Conservation (phyloP, 2,329 filamentous ascomycete species). For the Colletotrichum orchidophilum region DNA sequence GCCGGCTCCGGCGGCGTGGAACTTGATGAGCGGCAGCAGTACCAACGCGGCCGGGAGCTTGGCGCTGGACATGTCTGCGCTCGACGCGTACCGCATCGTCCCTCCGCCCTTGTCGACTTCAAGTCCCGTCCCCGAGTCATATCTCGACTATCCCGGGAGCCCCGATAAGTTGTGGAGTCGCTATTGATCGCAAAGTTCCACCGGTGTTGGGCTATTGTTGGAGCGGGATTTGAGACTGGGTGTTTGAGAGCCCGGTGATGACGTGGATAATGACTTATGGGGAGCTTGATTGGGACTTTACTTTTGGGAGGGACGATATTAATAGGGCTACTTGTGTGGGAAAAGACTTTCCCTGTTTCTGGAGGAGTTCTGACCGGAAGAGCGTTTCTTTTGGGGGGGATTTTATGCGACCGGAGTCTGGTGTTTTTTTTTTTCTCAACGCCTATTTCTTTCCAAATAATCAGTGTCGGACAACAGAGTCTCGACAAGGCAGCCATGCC, state of each 20-base stretch:
- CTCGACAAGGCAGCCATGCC: slow-evolving; percentile 14
- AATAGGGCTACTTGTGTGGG: neutral
- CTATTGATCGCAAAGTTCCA: slow-evolving; percentile 4
- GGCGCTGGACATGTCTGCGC: slow-evolving; percentile 20
- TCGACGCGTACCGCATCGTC: neutral
- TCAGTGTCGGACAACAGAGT: neutral
- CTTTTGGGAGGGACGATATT: neutral
- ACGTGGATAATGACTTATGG: neutral
- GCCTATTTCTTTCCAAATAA: neutral
- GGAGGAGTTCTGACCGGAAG: neutral
- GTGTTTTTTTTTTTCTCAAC: neutral
- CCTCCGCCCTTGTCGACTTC: slow-evolving; percentile 2
- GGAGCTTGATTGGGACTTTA: neutral
- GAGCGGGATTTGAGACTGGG: neutral
- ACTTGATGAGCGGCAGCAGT: neutral
- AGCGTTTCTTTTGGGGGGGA: neutral
- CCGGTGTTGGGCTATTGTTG: neutral
- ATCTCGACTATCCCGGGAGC: slow-evolving; percentile 23
- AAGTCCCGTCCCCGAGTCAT: slow-evolving; percentile 19
- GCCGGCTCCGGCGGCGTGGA: neutral
- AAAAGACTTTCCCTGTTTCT: neutral
- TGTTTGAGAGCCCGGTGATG: neutral
- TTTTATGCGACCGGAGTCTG: slow-evolving; percentile 2
- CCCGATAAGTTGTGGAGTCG: slow-evolving; percentile 25
- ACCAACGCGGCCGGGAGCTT: slow-evolving; percentile 1